Evolutionary conservation across 805 yeast genomes (phyloP).

Genomic region (Wickerhamomyces xylosicus): DNA sequence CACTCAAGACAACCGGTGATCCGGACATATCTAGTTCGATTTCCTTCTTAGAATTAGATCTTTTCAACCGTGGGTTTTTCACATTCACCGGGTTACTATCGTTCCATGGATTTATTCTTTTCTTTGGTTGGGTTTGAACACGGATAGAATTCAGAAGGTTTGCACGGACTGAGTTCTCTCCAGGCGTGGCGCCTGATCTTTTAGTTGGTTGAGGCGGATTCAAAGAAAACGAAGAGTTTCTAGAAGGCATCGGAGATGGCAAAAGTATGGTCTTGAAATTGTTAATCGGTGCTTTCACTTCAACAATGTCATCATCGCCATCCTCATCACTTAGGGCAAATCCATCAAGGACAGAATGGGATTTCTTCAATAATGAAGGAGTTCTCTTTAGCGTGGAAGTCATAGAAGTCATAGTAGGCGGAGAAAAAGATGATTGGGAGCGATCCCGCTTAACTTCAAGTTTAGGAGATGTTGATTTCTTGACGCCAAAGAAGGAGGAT

Average conservation of each 20-base stretch:
- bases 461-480: neutral
- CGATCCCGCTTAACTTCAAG: neutral
- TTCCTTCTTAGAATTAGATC: neutral
- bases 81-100: constrained; percentile 1
- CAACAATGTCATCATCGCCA: neutral
- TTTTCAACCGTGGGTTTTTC: constrained; percentile 8
- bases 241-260: neutral
- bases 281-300: neutral
- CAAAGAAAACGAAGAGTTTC: neutral
- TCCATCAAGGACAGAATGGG: neutral
- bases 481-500: neutral
- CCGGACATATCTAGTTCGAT: too few species aligned
- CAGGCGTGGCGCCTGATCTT: too few species aligned
- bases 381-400: neutral
- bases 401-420: neutral
- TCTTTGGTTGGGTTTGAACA: constrained; percentile 1
- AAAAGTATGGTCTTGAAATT: neutral
- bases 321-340: neutral
- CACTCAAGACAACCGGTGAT: constrained; percentile 19
- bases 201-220: neutral
- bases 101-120: constrained; percentile 10
- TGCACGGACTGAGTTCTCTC: neutral
- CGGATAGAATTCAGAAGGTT: neutral
- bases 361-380: neutral
- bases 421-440: neutral